Base-by-base conservation (phyloP, 768 basidiomycete species). In the Tremella fuciformis region DNA sequence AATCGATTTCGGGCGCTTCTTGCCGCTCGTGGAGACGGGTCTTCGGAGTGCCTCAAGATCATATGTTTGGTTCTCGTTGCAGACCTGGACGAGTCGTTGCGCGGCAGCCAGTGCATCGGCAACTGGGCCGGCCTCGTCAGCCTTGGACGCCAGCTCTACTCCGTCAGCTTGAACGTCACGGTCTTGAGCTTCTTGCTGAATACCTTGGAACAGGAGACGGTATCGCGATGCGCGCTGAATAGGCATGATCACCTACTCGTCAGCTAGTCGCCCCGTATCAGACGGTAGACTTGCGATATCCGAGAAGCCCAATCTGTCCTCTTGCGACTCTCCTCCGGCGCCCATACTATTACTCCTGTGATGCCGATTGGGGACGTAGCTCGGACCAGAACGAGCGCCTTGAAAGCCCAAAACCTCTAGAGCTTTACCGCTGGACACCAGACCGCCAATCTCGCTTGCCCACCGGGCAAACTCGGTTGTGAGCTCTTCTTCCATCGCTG, bases 201-300 rank as follows among this genome's bases (percentile, higher is more conserved):
- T n/a, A 62, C 61, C 65, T 25, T 59, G 41, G 57, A 72, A 72
- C 25, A 72, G 60, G 3, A 72, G 60, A 19, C 56, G 62, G 48
- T 72, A 72, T 18, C 70, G 29, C 13, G 61, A 29, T 21, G 68
- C 67, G 25, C 70, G 44, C 38, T 67, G 67, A 1, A 69, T 67
- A 6, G 67, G 70, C 52, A 58, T 61, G 40, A 72, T 63, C 39
- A 71, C 58, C 65, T 69, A n/a, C 34, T 42, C 21, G n/a, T 48
- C 44, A 8, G 24, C 16, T 52, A 22, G 15, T 2, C 21, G 25
- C 25, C 41, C 13, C n/a, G 16, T 24, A 13, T 25, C 15, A 21
- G 11, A 21, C 2, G 21, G n/a, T 41, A 58, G 19, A 60, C 63
- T 50, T 40, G 65, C 64, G 8, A 67, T 64, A 55, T 71, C 66